Conservation (phyloP, 1,284 basidiomycete genomes). For the Cystobasidiaceae sp. region DNA sequence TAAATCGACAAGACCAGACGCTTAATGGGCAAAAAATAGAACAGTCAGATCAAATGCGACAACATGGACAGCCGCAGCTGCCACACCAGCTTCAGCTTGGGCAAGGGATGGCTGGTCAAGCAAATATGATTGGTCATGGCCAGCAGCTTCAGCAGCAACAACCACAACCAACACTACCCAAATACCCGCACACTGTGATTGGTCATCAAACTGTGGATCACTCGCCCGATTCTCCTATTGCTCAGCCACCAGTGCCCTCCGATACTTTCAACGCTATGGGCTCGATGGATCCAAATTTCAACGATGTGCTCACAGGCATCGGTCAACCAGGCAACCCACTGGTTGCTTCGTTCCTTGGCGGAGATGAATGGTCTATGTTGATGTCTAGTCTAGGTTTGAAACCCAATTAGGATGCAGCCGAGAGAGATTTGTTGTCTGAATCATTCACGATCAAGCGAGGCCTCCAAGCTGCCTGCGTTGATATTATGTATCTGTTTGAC, state of each 20-base stretch:
- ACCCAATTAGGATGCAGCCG: not conserved
- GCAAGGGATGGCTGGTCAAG: too few relatives aligned
- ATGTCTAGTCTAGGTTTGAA: conserved; percentile 25
- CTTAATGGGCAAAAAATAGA: not conserved
- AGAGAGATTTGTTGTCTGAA: too few relatives aligned
- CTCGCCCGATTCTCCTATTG: conserved; percentile 24
- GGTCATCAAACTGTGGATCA: conserved; percentile 25
- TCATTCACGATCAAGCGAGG: not conserved
- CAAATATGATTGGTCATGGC: too few relatives aligned
- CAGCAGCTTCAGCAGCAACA: not conserved
- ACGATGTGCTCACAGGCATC: conserved; percentile 26
- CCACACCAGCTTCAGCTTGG: not conserved
- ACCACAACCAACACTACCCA: not conserved
- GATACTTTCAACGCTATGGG: not conserved
- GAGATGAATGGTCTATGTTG: conserved; percentile 28
- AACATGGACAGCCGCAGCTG: not conserved
- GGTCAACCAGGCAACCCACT: conserved; percentile 30
- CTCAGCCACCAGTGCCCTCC: not conserved
- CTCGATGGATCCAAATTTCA: conserved; percentile 1
- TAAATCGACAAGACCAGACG: not conserved
- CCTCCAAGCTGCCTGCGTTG: not conserved
- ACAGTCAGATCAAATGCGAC: not conserved
- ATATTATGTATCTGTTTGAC: not conserved
- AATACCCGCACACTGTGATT: conserved; percentile 16
- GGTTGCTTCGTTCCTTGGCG: conserved; percentile 21